Percentiles rank a stretch among this genome's conserved stretches.
These are phyloP conservation scores for Thermothielavioides terrestris DNA, from an alignment of 495 filamentous ascomycete species.

Conservation along the genomic window DNA sequence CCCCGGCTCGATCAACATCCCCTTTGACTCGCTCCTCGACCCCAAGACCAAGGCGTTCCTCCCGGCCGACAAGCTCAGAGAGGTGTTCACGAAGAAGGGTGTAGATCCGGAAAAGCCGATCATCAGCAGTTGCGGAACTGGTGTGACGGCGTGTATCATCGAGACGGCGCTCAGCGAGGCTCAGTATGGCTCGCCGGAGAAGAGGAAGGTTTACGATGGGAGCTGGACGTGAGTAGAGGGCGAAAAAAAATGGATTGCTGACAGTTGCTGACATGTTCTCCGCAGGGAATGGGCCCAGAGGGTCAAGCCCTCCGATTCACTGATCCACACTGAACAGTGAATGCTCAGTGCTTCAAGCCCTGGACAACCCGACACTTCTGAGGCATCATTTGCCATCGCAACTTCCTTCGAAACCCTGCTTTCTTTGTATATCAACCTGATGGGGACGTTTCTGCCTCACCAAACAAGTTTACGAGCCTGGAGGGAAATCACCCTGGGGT, in stretches of 20 bases:
- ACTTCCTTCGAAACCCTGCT: too few species aligned
- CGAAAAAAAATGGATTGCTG: background rate
- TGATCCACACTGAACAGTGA: constrained; percentile 25
- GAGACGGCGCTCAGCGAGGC: constrained; percentile 80
- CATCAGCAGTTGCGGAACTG: constrained; percentile 85
- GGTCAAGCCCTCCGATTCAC: constrained; percentile 34
- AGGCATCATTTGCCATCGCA: too few species aligned
- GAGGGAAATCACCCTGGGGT: background rate
- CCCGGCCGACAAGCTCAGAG: constrained; percentile 58
- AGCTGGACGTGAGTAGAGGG: constrained; percentile 88
- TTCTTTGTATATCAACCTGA: too few species aligned
- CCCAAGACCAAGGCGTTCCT: constrained; percentile 72
- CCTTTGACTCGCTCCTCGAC: constrained; percentile 72
- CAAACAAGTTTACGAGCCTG: too few species aligned
- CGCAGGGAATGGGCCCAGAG: constrained; percentile 67
- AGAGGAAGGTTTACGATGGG: constrained; percentile 81
- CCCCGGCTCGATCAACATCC: constrained; percentile 76
- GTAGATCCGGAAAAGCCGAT: constrained; percentile 76
- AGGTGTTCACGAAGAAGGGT: constrained; percentile 68
- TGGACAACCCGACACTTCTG: background rate
- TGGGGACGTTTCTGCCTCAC: too few species aligned
- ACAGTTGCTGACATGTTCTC: constrained; percentile 8
- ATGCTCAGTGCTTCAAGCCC: background rate
- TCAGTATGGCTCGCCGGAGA: constrained; percentile 57
- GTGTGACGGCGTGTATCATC: constrained; percentile 87